Evolutionary conservation across 2,329 filamentous ascomycete species (phyloP).

Genomic region (Cladophialophora immunda): DNA sequence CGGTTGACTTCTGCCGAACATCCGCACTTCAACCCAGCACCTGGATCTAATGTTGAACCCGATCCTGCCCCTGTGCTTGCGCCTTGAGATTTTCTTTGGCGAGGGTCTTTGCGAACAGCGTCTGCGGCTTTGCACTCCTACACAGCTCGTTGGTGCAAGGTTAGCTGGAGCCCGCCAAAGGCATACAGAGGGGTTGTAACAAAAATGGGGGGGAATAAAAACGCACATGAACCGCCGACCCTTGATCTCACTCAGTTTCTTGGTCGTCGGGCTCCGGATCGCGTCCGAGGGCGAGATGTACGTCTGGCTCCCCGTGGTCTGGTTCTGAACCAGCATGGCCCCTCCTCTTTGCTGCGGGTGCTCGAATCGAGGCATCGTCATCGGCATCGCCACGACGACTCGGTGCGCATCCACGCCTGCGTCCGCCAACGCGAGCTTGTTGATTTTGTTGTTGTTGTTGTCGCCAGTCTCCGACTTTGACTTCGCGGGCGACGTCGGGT

Average conservation of each 20-base stretch:
- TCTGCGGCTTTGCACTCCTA: conserved; percentile 48
- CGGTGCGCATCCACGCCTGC: conserved; percentile 23
- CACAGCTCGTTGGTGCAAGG: conserved; percentile 44
- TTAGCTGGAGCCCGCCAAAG: conserved; percentile 1
- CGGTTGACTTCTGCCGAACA: not conserved
- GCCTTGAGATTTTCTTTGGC: conserved; percentile 48
- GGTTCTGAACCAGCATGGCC: not conserved
- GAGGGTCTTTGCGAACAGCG: conserved; percentile 55
- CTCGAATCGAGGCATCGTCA: conserved; percentile 25
- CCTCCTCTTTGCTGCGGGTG: not conserved
- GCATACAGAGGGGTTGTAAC: not conserved
- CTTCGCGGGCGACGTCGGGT: conserved; percentile 35
- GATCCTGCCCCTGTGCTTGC: not conserved
- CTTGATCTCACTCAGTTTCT: conserved; percentile 60
- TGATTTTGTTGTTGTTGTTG: no score
- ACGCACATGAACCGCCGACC: conserved; percentile 54
- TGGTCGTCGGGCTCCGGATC: conserved; percentile 60
- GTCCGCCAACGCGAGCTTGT: conserved; percentile 22
- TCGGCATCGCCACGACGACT: no score
- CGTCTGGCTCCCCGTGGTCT: conserved; percentile 37
- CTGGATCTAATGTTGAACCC: not conserved
- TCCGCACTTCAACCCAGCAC: not conserved
- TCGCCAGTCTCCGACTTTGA: conserved; percentile 11
- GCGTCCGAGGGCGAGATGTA: conserved; percentile 60
- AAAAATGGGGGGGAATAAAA: conserved; percentile 1